These are phyloP conservation scores for Candida sakaeoensis DNA, from an alignment of 805 yeast genomes.

Conservation along the genomic window DNA sequence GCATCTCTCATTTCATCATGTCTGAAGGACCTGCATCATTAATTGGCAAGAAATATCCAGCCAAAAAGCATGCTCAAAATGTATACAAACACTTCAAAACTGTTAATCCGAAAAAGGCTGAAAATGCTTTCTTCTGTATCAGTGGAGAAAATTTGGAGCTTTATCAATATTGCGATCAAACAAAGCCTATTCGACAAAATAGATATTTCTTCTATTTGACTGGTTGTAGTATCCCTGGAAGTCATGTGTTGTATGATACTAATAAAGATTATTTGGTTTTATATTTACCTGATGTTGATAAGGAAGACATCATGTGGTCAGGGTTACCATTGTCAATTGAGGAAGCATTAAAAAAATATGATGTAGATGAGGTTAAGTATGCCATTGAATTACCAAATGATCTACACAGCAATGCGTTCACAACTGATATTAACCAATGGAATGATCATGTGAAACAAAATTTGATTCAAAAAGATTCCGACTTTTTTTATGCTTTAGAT, in stretches of 20 bases:
- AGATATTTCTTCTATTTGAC: slow-evolving; percentile 84
- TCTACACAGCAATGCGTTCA: slow-evolving; percentile 35
- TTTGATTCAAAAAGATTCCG: slow-evolving; percentile 43
- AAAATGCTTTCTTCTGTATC: slow-evolving; percentile 42
- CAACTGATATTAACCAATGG: slow-evolving; percentile 55
- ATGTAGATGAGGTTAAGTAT: slow-evolving; percentile 79
- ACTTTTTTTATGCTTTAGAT: slow-evolving; percentile 69
- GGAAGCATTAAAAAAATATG: slow-evolving; percentile 62
- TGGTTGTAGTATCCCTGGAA: slow-evolving; percentile 80
- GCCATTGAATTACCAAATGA: slow-evolving; percentile 44
- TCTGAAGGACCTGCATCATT: slow-evolving; percentile 12
- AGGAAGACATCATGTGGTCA: slow-evolving; percentile 94
- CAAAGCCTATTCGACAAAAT: slow-evolving; percentile 79
- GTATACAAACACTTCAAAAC: slow-evolving; percentile 41
- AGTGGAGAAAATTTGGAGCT: slow-evolving; percentile 58
- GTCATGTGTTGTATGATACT: slow-evolving; percentile 60
- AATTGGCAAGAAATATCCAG: slow-evolving; percentile 64
- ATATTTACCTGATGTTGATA: slow-evolving; percentile 78
- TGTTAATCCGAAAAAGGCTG: slow-evolving; percentile 20
- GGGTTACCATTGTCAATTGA: slow-evolving; percentile 74
- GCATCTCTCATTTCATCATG: too few species aligned
- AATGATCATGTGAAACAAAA: slow-evolving; percentile 30
- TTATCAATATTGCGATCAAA: slow-evolving; percentile 76
- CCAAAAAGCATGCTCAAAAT: slow-evolving; percentile 66
- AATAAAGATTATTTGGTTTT: slow-evolving; percentile 55